Evolutionary conservation across 2,329 filamentous ascomycete species (phyloP).

Genomic region (Xylariaceae sp.): DNA sequence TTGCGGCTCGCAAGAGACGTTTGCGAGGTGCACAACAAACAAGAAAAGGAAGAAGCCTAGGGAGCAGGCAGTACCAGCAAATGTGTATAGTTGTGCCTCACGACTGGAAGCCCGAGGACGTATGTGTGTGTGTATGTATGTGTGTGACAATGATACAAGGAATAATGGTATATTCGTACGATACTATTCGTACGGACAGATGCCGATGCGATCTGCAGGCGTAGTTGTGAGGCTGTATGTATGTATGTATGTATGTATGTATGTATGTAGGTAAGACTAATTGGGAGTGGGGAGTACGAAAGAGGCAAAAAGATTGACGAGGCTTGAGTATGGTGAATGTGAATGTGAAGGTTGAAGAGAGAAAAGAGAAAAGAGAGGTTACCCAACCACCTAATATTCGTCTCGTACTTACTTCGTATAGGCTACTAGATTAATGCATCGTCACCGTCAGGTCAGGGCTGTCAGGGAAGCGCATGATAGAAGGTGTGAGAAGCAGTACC

Average conservation of each 20-base stretch:
- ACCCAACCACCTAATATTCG: slow-evolving; percentile 34
- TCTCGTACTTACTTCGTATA: too few species aligned
- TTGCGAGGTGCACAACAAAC: slow-evolving; percentile 10
- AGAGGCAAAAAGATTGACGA: slow-evolving; percentile 13
- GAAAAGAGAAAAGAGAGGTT: slow-evolving; percentile 19
- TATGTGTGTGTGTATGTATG: not conserved
- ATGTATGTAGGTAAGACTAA: too few species aligned
- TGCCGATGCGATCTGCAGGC: slow-evolving; percentile 6
- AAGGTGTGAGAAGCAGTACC: not conserved
- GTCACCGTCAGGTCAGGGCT: not conserved
- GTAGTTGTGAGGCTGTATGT: slow-evolving; percentile 13
- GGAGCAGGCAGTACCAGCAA: not conserved
- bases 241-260: too few species aligned
- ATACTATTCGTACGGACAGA: slow-evolving; percentile 7
- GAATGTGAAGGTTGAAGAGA: slow-evolving; percentile 14
- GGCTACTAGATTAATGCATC: not conserved
- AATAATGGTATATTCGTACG: slow-evolving; percentile 8
- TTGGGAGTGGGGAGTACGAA: slow-evolving; percentile 13
- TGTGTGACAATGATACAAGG: slow-evolving; percentile 7
- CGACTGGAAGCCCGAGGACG: slow-evolving; percentile 4
- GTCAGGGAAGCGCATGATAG: not conserved
- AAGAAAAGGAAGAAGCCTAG: slow-evolving; percentile 11
- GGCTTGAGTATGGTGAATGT: slow-evolving; percentile 9
- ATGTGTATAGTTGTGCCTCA: slow-evolving; percentile 10
- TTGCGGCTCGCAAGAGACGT: slow-evolving; percentile 19